Evolutionary conservation across 805 yeast genomes (phyloP), one percentile per base, ranked within the genome.

Genomic region (Candida quercuum): DNA sequence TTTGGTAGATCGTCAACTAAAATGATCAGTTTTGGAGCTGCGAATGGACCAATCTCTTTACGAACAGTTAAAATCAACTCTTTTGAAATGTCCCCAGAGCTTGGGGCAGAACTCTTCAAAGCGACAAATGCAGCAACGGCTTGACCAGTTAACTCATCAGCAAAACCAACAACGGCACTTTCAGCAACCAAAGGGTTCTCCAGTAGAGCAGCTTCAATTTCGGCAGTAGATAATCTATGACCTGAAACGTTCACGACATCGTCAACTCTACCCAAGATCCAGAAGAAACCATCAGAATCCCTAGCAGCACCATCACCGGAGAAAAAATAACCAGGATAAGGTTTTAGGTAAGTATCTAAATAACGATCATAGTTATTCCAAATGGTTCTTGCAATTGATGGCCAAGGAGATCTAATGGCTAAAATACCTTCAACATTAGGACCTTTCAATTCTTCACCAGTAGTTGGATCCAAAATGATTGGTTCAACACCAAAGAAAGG

Each of bases 221-320:
- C 94, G 26, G 94, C 87, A 33, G 94, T 85, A n/a, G 93, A 83
- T 52, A 85, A 69, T 59, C 94, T 71, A 66, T 85, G 94, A 40
- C 94, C 94, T 25, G 87, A 78, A 29, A 85, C 93, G 57, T 85
- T 85, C 36, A 85, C 94, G 42, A 85, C 94, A 59, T 85, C 94
- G 60, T 85, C 94, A 43, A 85, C 93, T 66, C 94, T 73, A 39
- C 94, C 94, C 54, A 83, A 62, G 47, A 85, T 83, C 89, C 93
- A 85, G 65, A 77, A 81, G 67, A 75, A 85, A 6, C 94, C 94
- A 57, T 84, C 91, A 48, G 74, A 69, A 58, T 85, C 94, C 57
- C 89, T 74, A 15, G 88, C 91, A 20, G 91, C 93, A 63, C 94
- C 94, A 63, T 85, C 95, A 53, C 95, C 95, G 1, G 93, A 80